Evolutionary conservation across 2,329 filamentous ascomycete species (phyloP), one percentile per base, ranked within the genome.

Genomic region (Aspergillus ustus): DNA sequence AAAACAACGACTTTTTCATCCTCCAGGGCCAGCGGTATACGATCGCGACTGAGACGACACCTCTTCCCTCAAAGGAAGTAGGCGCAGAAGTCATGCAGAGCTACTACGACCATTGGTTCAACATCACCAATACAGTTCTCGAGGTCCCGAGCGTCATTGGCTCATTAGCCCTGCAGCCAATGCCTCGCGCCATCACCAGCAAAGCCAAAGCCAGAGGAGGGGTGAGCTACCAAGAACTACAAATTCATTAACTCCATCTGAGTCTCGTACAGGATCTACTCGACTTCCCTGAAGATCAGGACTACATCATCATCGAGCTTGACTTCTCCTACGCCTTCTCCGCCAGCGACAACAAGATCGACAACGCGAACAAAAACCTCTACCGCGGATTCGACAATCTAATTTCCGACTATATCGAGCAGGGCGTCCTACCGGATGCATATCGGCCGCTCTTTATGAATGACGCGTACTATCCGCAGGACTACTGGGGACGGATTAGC

Each of bases 381-480:
- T 80, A 80, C 60, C 68, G 66, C 2, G 77, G 76, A 6, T 68
- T 78, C 55, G 68, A 68, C n/a, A 72, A 74, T 13, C 58, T 74
- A 2, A 70, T 79, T 7, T 67, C 73, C 19, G 67, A 72, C 34
- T 78, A 72, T 56, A 73, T 75, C 44, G 61, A 73, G 7, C 59
- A 72, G 9, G 77, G 75, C 11, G 67, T 71, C 4, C 67, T 80
- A 19, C 75, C 78, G 0, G 72, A 79, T 29, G 76, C 74, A 6
- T 79, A 81, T 60, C 67, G 77, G 15, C 80, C 80, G 7, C 67
- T 82, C 5, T 83, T 83, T 66, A 80, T 81, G 75, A 82, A 81
- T 58, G 80, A 82, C 51, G 74, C 73, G 9, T 78, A 81, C 67
- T 75, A 72, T 58, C 67, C 73, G 34, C 79, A 83, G 70, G 77